A percentile compares a stretch with the other conserved stretches of the same genome.
phyloP scores from a whole-genome alignment of 2,329 filamentous ascomycete genomes.

The Ascochyta viciae-villosae region DNA sequence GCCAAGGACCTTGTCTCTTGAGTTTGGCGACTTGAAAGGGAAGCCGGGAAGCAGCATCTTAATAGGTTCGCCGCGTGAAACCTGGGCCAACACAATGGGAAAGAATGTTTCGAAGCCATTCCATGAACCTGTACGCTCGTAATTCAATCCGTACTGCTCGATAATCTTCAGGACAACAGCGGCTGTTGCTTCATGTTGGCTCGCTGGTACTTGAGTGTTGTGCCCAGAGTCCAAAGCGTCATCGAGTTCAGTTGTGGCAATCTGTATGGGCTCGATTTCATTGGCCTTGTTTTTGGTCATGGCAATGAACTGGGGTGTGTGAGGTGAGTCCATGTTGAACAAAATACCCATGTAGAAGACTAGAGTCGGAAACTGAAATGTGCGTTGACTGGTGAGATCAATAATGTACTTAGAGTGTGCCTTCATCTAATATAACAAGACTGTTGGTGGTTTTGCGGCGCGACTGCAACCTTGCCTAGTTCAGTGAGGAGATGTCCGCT shows the following conservation, averaged over 20 bases:
- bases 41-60: conserved; percentile 61
- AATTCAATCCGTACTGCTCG: conserved; percentile 33
- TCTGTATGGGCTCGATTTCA: not conserved
- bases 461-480: conserved; percentile 1
- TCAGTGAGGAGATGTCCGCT: not conserved
- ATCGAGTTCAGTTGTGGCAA: conserved; percentile 7
- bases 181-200: conserved; percentile 19
- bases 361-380: not conserved
- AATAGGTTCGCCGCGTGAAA: conserved; percentile 29
- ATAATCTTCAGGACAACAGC: conserved; percentile 26
- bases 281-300: not conserved
- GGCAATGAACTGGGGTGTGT: not conserved
- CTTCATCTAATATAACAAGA: conserved; percentile 1
- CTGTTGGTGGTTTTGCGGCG: conserved; percentile 6
- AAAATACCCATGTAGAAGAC: not conserved
- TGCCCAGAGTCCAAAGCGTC: not conserved
- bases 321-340: conserved; percentile 4
- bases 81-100: conserved; percentile 26
- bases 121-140: conserved; percentile 33
- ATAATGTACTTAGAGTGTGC: not conserved
- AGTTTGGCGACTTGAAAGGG: conserved; percentile 68
- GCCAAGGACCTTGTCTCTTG: conserved; percentile 61
- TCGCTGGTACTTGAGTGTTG: not conserved
- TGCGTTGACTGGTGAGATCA: not conserved
- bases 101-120: conserved; percentile 34